A percentile compares a stretch with the other conserved stretches of the same genome.
These are phyloP conservation scores for Leersia perrieri DNA, from an alignment of 176 grass and related monocot genomes.

Conservation along the genomic window DNA sequence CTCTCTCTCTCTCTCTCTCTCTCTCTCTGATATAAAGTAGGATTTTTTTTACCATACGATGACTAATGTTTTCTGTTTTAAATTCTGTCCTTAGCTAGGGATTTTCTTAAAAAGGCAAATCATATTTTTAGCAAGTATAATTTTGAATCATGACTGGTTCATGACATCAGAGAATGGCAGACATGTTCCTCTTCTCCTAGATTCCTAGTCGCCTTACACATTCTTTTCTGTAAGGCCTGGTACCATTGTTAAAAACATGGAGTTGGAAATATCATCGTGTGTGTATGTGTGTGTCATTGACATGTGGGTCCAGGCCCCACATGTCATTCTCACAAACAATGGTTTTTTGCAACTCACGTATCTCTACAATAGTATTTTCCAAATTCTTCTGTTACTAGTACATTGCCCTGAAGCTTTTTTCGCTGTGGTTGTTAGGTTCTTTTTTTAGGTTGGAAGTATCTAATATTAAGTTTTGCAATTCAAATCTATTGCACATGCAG, in stretches of 20 bases:
- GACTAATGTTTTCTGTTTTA: neutral
- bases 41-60: neutral
- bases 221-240: neutral
- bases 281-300: too few relatives aligned
- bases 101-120: slow-evolving; percentile 16
- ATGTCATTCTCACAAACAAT: too few relatives aligned
- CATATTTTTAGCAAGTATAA: neutral
- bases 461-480: slow-evolving; percentile 15
- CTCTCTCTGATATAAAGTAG: neutral
- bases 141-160: neutral
- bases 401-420: neutral
- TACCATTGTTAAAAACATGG: too few relatives aligned
- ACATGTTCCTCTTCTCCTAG: neutral
- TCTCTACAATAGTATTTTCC: too few relatives aligned
- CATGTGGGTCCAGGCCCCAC: too few relatives aligned
- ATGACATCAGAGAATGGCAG: neutral
- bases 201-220: neutral
- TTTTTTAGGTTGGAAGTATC: neutral
- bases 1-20: too few relatives aligned
- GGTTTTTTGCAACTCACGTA: too few relatives aligned
- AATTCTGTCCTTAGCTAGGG: neutral
- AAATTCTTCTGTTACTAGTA: too few relatives aligned
- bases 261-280: too few relatives aligned
- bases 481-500: neutral
- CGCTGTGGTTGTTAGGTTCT: neutral